phyloP scores from a whole-genome alignment of 163 green algal species.

The Picocystis sp. region DNA sequence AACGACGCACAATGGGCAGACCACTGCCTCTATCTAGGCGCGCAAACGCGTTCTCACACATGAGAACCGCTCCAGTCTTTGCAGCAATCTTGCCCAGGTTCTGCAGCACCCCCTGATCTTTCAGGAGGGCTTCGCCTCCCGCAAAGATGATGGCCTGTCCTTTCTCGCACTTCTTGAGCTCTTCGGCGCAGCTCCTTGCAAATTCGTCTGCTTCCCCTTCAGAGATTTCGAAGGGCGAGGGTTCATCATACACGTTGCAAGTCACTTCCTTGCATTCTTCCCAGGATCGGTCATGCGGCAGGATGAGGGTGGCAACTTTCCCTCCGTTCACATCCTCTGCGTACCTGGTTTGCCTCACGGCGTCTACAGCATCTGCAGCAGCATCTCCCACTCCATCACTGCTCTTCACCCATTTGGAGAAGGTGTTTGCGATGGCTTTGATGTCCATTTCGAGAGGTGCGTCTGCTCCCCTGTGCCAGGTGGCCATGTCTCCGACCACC shows the following conservation, averaged over 20 bases:
- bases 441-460: constrained; percentile 54
- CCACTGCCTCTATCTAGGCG: constrained; percentile 53
- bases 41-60: constrained; percentile 58
- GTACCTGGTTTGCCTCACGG: constrained; percentile 8
- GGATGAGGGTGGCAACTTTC: constrained; percentile 46
- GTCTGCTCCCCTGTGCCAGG: constrained; percentile 51
- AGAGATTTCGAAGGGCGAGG: constrained; percentile 18
- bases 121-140: constrained; percentile 41
- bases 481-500: constrained; percentile 70
- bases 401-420: constrained; percentile 5
- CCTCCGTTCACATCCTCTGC: constrained; percentile 12
- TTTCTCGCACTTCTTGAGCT: constrained; percentile 12
- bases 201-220: constrained; percentile 2
- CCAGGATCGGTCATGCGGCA: constrained; percentile 61
- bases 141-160: constrained; percentile 36
- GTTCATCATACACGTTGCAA: constrained; percentile 5
- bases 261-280: constrained; percentile 1
- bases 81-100: constrained; percentile 40
- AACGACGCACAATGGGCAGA: constrained; percentile 29
- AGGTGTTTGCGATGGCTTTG: constrained; percentile 9
- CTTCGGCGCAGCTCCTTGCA: constrained; percentile 6
- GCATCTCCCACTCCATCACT: constrained; percentile 1
- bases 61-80: constrained; percentile 29
- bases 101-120: constrained; percentile 25
- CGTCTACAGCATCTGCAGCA: constrained; percentile 8